Base-by-base conservation (phyloP, 2,329 filamentous ascomycete species). In the Cadophora sp. region DNA sequence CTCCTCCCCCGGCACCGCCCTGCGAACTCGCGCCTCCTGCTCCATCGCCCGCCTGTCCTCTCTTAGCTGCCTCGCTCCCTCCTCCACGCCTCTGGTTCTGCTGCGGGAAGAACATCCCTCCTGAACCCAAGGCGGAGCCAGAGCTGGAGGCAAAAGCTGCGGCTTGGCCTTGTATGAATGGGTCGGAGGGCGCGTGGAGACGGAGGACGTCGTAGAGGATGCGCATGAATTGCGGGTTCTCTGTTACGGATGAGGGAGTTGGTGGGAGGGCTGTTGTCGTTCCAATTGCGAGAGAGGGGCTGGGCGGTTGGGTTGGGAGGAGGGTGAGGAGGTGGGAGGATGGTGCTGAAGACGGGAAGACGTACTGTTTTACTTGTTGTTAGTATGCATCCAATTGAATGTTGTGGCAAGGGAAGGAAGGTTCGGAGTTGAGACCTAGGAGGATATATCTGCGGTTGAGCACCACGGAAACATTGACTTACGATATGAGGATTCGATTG, bases 1-100 rank as follows among this genome's bases (percentile, higher is more conserved):
- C 87, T 1, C 79, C 86, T 11, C 87, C 86, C 0, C 87, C 87
- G 0, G 85, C 83, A 22, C 86, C 87, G n/a, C 87, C 87, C 74
- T 89, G 86, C 16, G 79, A 81, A 72, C 84, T 87, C 53, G 85
- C 85, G 41, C 85, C 85, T 18, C 85, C 84, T 1, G 82, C 84
- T 0, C 84, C 85, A 51, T 81, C 80, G 13, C 78, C 82, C 33
- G 79, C 79, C 20, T 79, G 79, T 22, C 80, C 80, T 51, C 78
- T 80, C 18, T 78, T 80, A 24, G 79, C 75, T 70, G 75, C 73
- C 7, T 66, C 50, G 14, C 69, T 68, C 11, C 64, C 48, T 16
- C 58, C 14, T 33, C 56, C 47, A 11, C 59, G 5, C 14, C 43
- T 39, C 36, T 39, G 36, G 2, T 61, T 55, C 24, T 72, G 70